Evolutionary conservation across 1,284 basidiomycete species (phyloP), one percentile per base, ranked within the genome.

Genomic region (Lentinula novae-zelandiae): DNA sequence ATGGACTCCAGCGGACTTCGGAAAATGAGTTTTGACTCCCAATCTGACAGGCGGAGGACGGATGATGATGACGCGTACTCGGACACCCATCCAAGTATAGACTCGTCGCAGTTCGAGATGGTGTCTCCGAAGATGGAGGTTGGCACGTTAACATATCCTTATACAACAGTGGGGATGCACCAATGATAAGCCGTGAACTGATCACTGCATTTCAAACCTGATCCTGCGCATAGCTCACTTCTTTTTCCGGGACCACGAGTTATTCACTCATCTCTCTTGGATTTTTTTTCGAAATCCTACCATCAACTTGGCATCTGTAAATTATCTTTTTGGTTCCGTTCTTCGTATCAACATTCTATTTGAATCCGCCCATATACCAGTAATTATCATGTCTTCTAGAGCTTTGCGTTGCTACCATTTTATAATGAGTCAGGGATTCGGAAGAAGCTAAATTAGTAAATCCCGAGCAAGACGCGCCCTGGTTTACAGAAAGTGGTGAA

Each of bases 31-130:
- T 51, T 54, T 42, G 40, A 72, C 73, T 36, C 63, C 67, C 17
- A 74, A 72, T 22, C 69, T 72, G 50, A 69, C 68, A 33, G 67
- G 69, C 60, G 74, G 75, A 50, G 20, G 53, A 71, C 71, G 66
- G 67, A 72, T 75, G 34, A 67, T 60, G 57, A 60, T 58, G 70
- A 70, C 31, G 73, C 68, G 46, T 75, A 76, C 36, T 63, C 62
- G 20, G 61, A 62, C 39, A 36, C 73, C 40, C 68, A 73, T 15
- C 74, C 77, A 33, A 79, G 76, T 60, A 74, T 81, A 57, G 80
- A 82, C 63, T 71, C 70, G 8, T 80, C 79, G 8, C 78, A 79
- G 63, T 81, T 81, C 63, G 80, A 81, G 70, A 79, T 81, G 39
- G 76, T 81, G 20, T 79, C 79, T 15, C 78, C 80, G 8, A 77